These are phyloP conservation scores for Penicillium atrosanguineum DNA, from an alignment of 495 filamentous ascomycete species.

Conservation along the genomic window DNA sequence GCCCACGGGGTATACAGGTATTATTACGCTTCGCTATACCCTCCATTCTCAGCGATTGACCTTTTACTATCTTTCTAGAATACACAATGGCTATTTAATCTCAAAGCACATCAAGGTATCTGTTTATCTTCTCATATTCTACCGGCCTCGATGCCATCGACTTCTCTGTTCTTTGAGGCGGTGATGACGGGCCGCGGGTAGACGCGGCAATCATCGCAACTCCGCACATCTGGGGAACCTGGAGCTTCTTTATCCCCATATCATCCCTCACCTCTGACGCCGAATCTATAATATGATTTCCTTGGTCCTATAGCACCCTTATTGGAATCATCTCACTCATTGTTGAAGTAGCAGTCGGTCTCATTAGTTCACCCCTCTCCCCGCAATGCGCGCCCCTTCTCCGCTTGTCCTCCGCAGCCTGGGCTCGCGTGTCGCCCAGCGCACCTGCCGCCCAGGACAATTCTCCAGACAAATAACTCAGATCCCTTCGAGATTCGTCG, in stretches of 20 bases:
- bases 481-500: conserved; percentile 28
- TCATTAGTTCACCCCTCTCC: conserved; percentile 23
- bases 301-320: not conserved
- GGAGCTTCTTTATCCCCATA: conserved; percentile 12
- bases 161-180: not conserved
- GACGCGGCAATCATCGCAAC: conserved; percentile 40
- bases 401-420: conserved; percentile 36
- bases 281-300: not conserved
- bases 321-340: not conserved
- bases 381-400: conserved; percentile 40
- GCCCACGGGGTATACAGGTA: conserved; percentile 1
- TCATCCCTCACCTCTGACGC: not conserved
- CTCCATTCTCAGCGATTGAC: not conserved
- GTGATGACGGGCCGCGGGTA: conserved; percentile 32
- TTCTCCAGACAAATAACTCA: conserved; percentile 4
- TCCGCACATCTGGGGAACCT: conserved; percentile 37
- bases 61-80: not conserved
- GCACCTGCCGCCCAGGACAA: conserved; percentile 9
- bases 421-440: conserved; percentile 22
- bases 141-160: not conserved
- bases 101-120: too few relatives aligned
- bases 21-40: not conserved
- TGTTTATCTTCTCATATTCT: not conserved
- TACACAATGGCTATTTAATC: too few relatives aligned
- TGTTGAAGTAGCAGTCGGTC: not conserved